Conservation (phyloP, 2,329 filamentous ascomycete species). For the Fusarium drepaniforme region DNA sequence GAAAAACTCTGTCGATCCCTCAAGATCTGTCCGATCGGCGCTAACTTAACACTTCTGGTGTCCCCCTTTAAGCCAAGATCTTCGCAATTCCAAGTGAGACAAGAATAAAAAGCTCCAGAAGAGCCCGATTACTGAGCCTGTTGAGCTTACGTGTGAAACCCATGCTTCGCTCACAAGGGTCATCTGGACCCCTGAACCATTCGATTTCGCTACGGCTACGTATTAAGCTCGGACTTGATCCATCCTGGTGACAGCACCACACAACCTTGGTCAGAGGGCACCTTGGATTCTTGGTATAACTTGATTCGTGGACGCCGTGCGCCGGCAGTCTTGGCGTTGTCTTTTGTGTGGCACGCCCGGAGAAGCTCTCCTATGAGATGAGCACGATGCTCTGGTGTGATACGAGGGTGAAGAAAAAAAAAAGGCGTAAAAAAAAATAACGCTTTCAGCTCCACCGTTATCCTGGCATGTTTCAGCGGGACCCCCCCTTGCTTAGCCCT, state of each 20-base stretch:
- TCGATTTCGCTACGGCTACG: neutral
- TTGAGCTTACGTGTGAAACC: neutral
- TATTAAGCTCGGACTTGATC: neutral
- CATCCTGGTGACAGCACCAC: neutral
- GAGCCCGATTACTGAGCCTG: neutral
- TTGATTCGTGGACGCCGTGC: neutral
- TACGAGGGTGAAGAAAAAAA: neutral
- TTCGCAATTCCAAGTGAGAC: neutral
- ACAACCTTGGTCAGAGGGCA: neutral
- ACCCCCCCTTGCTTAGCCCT: neutral
- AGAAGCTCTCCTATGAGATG: neutral
- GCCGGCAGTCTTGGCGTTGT: neutral
- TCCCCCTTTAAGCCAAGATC: neutral
- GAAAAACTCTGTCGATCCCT: conserved; percentile 1
- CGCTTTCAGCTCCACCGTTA: neutral
- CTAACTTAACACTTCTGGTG: neutral
- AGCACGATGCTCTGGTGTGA: neutral
- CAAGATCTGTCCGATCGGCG: neutral
- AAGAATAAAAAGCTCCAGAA: neutral
- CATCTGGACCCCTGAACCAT: neutral
- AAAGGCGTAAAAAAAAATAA: neutral
- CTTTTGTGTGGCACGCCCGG: neutral
- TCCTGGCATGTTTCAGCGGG: neutral
- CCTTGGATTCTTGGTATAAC: conserved; percentile 1
- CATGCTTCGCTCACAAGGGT: neutral